Evolutionary conservation across 2,329 filamentous ascomycete species (phyloP), one percentile per base, ranked within the genome.

Genomic region (Colletotrichum lindemuthianum): DNA sequence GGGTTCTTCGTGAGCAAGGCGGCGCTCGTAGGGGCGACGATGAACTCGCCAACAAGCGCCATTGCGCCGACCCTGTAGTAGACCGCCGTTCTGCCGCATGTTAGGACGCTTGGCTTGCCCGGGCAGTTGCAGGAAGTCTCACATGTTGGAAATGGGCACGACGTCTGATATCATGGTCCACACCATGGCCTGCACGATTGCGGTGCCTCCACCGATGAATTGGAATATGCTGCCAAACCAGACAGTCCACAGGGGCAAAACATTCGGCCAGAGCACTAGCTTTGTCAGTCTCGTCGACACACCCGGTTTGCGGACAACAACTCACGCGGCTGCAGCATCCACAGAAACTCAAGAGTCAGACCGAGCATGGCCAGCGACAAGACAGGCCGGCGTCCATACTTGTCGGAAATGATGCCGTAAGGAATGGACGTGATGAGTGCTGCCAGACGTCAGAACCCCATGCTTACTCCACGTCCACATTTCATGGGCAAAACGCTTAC

Each of bases 111-210:
- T 8, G 10, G 11, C 8, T 10, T 12, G 9, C 5, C 6, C 4
- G 6, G 1, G 15, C 4, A 43, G 8, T 4, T 6, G 24, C 6
- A 0, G 6, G 37, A 8, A 9, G 10, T 16, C 63, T 32, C 54
- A 66, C 63, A 63, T 65, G 49, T 76, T 72, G 0, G 70, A 72
- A 0, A 77, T 70, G 1, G 79, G 78, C 0, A 78, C 71, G 1
- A 81, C 77, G 57, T 84, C 82, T n/a, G 78, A 76, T 11, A 82
- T 61, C 41, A 79, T 74, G 8, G 82, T 84, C 70, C 75, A 83
- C 7, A 81, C 60, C 79, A 84, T 82, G 54, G 81, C 80, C 2
- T 68, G 66, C 0, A 76, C 71, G 64, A 82, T 77, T 12, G 74
- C 67, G 0, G 67, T 67, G 16, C 80, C 81, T 8, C 80, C 79